phyloP scores from a whole-genome alignment of 2,329 filamentous ascomycete genomes.

The Lasiodiplodia theobromae region DNA sequence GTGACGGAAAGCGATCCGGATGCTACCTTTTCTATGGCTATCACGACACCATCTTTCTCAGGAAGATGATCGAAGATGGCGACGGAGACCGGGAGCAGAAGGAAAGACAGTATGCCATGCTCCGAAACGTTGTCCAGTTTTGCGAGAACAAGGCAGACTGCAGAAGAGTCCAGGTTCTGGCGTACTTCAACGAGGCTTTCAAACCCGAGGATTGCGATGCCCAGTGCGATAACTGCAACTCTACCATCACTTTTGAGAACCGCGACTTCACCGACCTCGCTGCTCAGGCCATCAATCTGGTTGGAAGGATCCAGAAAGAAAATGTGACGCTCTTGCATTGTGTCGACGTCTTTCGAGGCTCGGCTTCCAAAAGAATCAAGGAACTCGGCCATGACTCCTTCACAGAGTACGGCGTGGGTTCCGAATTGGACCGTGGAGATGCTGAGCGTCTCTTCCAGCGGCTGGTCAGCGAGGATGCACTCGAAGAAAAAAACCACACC shows the following conservation, averaged over 20 bases:
- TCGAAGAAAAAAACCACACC: constrained; percentile 73
- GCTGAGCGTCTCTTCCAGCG: constrained; percentile 84
- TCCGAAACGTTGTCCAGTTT: constrained; percentile 82
- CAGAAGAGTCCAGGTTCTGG: constrained; percentile 83
- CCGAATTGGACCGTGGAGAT: constrained; percentile 74
- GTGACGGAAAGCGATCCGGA: constrained; percentile 84
- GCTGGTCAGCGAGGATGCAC: constrained; percentile 74
- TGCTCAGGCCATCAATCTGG: constrained; percentile 71
- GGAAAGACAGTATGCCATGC: constrained; percentile 82
- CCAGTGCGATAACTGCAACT: constrained; percentile 89
- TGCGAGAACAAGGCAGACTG: constrained; percentile 92
- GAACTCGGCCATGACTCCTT: constrained; percentile 54
- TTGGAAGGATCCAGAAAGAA: constrained; percentile 63
- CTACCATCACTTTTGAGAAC: constrained; percentile 71
- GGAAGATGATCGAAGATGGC: constrained; percentile 82
- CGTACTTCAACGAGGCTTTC: constrained; percentile 94
- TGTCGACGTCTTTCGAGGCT: constrained; percentile 83
- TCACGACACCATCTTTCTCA: constrained; percentile 74
- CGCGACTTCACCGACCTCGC: constrained; percentile 82
- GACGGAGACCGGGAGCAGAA: constrained; percentile 69
- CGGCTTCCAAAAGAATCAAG: constrained; percentile 65
- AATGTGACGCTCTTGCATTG: constrained; percentile 79
- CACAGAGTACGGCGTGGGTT: constrained; percentile 72
- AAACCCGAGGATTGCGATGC: constrained; percentile 72
- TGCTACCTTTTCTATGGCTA: constrained; percentile 93